Evolutionary conservation across 2,329 filamentous ascomycete species (phyloP).

Genomic region (Aspergillus fischeri): DNA sequence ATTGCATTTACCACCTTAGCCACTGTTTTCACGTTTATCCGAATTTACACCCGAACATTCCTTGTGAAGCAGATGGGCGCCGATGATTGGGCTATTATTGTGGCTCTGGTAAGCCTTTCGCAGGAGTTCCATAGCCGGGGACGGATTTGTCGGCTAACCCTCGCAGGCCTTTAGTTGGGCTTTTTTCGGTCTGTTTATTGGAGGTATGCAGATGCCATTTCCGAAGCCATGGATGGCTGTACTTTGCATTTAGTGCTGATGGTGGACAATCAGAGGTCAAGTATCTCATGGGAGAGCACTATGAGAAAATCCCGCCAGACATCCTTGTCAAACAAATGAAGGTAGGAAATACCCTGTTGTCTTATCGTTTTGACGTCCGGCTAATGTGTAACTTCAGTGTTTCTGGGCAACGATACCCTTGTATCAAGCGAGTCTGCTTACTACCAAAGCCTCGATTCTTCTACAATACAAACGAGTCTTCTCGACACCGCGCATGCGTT

Average conservation of each 20-base stretch:
- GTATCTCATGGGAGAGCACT: constrained; percentile 28
- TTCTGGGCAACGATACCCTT: constrained; percentile 32
- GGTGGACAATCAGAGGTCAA: constrained; percentile 20
- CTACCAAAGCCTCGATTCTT: constrained; percentile 33
- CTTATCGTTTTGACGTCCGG: not conserved
- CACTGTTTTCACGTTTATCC: constrained; percentile 31
- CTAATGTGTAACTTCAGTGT: constrained; percentile 12
- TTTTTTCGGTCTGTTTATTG: constrained; percentile 28
- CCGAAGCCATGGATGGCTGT: not conserved
- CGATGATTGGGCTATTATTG: constrained; percentile 37
- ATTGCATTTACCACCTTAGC: constrained; percentile 30
- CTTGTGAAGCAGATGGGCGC: constrained; percentile 33
- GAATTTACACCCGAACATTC: constrained; percentile 36
- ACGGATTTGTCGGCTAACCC: not conserved
- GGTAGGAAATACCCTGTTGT: constrained; percentile 8
- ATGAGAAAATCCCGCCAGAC: constrained; percentile 13
- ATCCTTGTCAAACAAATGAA: constrained; percentile 23
- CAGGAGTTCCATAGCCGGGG: not conserved
- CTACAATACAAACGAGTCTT: constrained; percentile 35
- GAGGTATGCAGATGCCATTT: constrained; percentile 19
- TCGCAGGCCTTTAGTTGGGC: constrained; percentile 25
- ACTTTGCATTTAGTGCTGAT: not conserved
- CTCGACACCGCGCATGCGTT: constrained; percentile 27
- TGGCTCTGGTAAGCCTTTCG: constrained; percentile 27
- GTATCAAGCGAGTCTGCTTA: constrained; percentile 32